Conservation (phyloP, 768 basidiomycete species). For the Amanita jacksonii region DNA sequence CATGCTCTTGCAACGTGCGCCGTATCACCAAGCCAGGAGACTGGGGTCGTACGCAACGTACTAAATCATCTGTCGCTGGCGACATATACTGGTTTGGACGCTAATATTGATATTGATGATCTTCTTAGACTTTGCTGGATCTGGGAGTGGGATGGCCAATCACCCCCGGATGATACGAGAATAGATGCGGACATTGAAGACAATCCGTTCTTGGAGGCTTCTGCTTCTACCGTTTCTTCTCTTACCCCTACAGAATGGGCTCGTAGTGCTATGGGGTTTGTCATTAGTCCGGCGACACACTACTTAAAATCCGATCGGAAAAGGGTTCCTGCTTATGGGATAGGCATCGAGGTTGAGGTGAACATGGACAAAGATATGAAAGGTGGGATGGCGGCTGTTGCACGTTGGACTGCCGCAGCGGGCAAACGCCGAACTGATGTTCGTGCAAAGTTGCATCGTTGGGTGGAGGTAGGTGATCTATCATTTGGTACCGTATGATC, state of each 20-base stretch:
- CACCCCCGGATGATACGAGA: slow-evolving; percentile 20
- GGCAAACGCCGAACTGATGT: slow-evolving; percentile 54
- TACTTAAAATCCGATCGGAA: slow-evolving; percentile 56
- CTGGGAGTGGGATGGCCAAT: slow-evolving; percentile 76
- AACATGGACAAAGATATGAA: slow-evolving; percentile 73
- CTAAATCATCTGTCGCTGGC: slow-evolving; percentile 66
- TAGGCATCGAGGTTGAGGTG: slow-evolving; percentile 83
- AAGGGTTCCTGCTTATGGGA: slow-evolving; percentile 71
- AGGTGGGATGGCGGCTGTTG: slow-evolving; percentile 83
- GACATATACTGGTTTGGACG: slow-evolving; percentile 57
- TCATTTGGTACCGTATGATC: background rate
- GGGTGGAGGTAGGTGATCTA: slow-evolving; percentile 44
- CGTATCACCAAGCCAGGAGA: slow-evolving; percentile 66
- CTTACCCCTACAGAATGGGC: slow-evolving; percentile 70
- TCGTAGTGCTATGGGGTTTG: slow-evolving; percentile 71
- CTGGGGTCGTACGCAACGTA: slow-evolving; percentile 67
- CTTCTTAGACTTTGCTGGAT: slow-evolving; percentile 75
- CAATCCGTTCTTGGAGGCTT: slow-evolving; percentile 57
- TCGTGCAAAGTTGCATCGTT: slow-evolving; percentile 47
- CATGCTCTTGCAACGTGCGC: slow-evolving; percentile 80
- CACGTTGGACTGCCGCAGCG: slow-evolving; percentile 71
- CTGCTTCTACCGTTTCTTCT: slow-evolving; percentile 24
- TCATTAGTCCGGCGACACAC: slow-evolving; percentile 65
- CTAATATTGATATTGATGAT: slow-evolving; percentile 59
- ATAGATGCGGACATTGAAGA: slow-evolving; percentile 20